phyloP scores from a whole-genome alignment of 2,329 filamentous ascomycete genomes.

The Alternaria conjuncta region DNA sequence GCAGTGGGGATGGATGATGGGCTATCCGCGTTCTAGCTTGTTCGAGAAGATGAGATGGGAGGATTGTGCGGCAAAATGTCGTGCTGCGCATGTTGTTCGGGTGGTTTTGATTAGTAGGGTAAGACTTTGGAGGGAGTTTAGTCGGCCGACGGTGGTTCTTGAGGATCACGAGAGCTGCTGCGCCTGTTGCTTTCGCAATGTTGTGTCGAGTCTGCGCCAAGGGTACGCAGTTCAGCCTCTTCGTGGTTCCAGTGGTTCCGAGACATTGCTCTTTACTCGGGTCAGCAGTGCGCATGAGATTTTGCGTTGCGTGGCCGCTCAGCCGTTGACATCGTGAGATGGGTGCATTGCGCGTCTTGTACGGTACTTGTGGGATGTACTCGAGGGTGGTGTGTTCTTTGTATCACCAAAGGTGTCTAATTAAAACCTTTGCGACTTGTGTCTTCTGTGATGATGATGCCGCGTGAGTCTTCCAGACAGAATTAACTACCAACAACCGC shows the following conservation, averaged over 20 bases:
- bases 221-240: not conserved
- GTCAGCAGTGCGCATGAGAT: not conserved
- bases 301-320: not conserved
- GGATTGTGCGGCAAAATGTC: not conserved
- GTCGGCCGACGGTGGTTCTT: not conserved
- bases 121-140: not conserved
- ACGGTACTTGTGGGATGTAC: not conserved
- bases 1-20: not conserved
- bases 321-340: not conserved
- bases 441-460: not conserved
- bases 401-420: not conserved
- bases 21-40: not conserved
- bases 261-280: not conserved
- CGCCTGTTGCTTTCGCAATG: constrained; percentile 1
- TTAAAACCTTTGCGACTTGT: not conserved
- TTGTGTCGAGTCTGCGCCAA: not conserved
- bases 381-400: not conserved
- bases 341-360: not conserved
- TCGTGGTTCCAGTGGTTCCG: not conserved
- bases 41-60: not conserved
- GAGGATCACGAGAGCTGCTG: not conserved
- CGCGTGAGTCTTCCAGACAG: not conserved
- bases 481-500: not conserved
- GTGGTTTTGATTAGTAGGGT: not conserved
- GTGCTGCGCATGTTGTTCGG: not conserved